Evolutionary conservation across 306 rosid species (phyloP), one percentile per base, ranked within the genome.

Genomic region (Lupinus albus): DNA sequence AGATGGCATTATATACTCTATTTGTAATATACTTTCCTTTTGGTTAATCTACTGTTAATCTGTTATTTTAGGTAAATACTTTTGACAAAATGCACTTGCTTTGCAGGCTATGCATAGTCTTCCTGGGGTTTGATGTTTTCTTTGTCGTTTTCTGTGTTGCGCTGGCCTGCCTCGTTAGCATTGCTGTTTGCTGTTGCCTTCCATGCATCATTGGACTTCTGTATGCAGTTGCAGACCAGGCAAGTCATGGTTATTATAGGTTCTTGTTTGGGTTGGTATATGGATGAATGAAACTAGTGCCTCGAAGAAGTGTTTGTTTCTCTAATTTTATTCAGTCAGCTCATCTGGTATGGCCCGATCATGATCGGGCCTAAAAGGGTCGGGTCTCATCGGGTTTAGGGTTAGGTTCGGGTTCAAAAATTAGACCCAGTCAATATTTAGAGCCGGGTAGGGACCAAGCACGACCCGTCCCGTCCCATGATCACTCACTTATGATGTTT

Each of bases 111-210:
- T 88, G 99, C 56, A 85, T 93, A 82, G 74, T 86, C 53, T 93
- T 90, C 85, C 84, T 93, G 82, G 99, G 96, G 67, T 89, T 90
- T 82, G 99, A 93, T 70, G 99, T 93, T 76, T 88, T 93, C 84
- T 93, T 93, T 84, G 99, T 93, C 71, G 91, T 93, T 69, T 93
- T 89, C 91, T 89, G 97, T 78, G 84, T 93, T 82, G 99, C 96
- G 20, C 82, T 93, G 88, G 99, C 99, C 33, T 89, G 99, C 76
- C 75, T 93, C 21, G 86, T 93, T 77, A 97, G 99, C 14, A 81
- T 93, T 12, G 97, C 97, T 52, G 96, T 93, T 70, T 93, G 97
- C 83, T 93, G 97, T 74, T 93, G 99, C 71, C 99, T 93, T 83
- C 99, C 99, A 1, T 86, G 89, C 56, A 87, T 92, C 61, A 89